Evolutionary conservation across 306 rosid species (phyloP), one percentile per base, ranked within the genome.

Genomic region (Medicago lupulina): DNA sequence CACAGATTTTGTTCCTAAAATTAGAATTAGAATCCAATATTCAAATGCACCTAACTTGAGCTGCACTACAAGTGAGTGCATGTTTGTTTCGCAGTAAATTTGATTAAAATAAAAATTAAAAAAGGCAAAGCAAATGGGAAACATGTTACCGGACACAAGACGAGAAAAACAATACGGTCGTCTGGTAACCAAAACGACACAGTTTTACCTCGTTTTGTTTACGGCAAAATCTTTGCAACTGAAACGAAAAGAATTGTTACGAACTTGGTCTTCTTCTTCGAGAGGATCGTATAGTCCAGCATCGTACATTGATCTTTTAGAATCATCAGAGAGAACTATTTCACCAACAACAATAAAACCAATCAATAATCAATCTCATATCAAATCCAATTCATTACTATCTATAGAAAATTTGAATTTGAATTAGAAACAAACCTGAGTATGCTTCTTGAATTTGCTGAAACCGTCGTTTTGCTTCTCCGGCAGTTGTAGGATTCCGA

Each of bases 361-460:
- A 21, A 21, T 21, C 23, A 21, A 21, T 21, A 21, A 21, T 21
- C n/a, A n/a, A n/a, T n/a, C n/a, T n/a, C n/a, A n/a, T n/a, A n/a
- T n/a, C 23, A 21, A 21, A 21, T 21, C 23, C 0, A 8, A 18
- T 51, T 51, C 4, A 7, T 51, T 51, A 17, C 23, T 51, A 51
- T 16, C 1, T 51, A 17, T 51, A 8, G 10, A 51, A 17, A 58
- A 19, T 19, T 57, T 21, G 8, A 57, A 18, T 54, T 8, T 18
- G 12, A 57, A 18, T 54, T 8, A 9, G 12, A 4, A 51, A 8
- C 0, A 11, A 21, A 58, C 64, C 98, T 6, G 98, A 87, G 54
- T 96, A 92, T 2, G 99, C 99, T 80, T 96, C 99, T 40, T 96
- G 99, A 51, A 96, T 85, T 82, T 88, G 93, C 85, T 96, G 99